These are phyloP conservation scores for Macrolepiota dolichaula DNA, from an alignment of 768 basidiomycete genomes.

Conservation along the genomic window DNA sequence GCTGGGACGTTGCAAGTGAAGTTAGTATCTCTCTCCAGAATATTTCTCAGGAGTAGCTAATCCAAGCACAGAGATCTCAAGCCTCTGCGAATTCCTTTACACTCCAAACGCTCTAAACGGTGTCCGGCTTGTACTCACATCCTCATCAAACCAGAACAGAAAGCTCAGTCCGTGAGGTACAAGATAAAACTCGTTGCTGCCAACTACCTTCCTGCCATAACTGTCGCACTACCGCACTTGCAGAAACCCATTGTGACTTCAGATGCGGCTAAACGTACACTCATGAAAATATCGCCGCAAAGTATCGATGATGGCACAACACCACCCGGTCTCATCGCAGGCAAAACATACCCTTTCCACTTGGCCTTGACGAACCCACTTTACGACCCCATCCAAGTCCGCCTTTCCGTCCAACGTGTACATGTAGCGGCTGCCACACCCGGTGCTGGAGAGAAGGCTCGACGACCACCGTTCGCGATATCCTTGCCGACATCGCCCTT, in stretches of 20 bases:
- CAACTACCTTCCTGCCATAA: constrained; percentile 89
- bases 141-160: constrained; percentile 97
- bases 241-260: constrained; percentile 31
- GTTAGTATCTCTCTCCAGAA: constrained; percentile 38
- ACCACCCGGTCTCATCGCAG: constrained; percentile 56
- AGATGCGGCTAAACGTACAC: constrained; percentile 39
- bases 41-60: neutral
- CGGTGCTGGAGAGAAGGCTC: constrained; percentile 50
- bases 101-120: constrained; percentile 92
- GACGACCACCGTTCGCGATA: constrained; percentile 74
- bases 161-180: constrained; percentile 89
- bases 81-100: constrained; percentile 88
- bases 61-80: constrained; percentile 62
- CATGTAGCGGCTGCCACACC: constrained; percentile 36
- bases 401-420: constrained; percentile 75
- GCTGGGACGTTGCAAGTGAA: constrained; percentile 55
- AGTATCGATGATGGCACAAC: constrained; percentile 37
- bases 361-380: constrained; percentile 92
- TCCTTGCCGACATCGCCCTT: constrained; percentile 78
- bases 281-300: constrained; percentile 35
- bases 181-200: constrained; percentile 98
- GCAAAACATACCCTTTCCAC: constrained; percentile 84
- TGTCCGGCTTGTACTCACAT: constrained; percentile 94
- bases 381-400: constrained; percentile 92
- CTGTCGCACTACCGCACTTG: constrained; percentile 62